These are phyloP conservation scores for Mycena indigotica DNA, from an alignment of 768 basidiomycete species.

Conservation along the genomic window DNA sequence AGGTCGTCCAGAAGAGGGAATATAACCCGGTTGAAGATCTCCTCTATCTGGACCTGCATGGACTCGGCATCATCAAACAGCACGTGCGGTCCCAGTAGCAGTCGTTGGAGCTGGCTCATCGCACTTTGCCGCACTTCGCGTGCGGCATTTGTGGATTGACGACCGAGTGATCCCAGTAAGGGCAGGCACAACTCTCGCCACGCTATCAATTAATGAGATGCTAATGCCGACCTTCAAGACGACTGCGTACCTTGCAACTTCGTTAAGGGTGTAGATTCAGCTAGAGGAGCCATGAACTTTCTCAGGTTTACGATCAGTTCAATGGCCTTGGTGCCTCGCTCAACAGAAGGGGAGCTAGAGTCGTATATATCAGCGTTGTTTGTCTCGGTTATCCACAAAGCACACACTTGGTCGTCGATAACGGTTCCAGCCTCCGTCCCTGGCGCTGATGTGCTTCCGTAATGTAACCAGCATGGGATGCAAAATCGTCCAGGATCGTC, in stretches of 20 bases:
- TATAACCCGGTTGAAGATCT: slow-evolving; percentile 85
- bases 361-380: no score
- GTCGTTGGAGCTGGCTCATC: slow-evolving; percentile 79
- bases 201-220: slow-evolving; percentile 37
- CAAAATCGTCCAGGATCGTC: slow-evolving; percentile 85
- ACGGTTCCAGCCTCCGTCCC: slow-evolving; percentile 51
- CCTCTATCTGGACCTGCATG: slow-evolving; percentile 66
- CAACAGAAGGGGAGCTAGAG: slow-evolving; percentile 70
- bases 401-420: slow-evolving; percentile 54
- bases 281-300: slow-evolving; percentile 60
- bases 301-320: slow-evolving; percentile 79
- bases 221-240: slow-evolving; percentile 7
- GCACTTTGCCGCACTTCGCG: slow-evolving; percentile 85
- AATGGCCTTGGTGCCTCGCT: slow-evolving; percentile 80
- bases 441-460: slow-evolving; percentile 60
- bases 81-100: slow-evolving; percentile 77
- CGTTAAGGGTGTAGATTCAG: slow-evolving; percentile 48
- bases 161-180: slow-evolving; percentile 68
- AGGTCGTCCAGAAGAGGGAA: slow-evolving; percentile 94
- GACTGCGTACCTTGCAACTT: slow-evolving; percentile 31
- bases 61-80: slow-evolving; percentile 49
- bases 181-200: slow-evolving; percentile 83
- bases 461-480: slow-evolving; percentile 63
- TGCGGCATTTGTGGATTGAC: slow-evolving; percentile 80
- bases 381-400: no score